Percentiles rank a stretch among this genome's conserved stretches.
These are phyloP conservation scores for Metschnikowia kofuensis DNA, from an alignment of 805 yeast species.

Conservation along the genomic window DNA sequence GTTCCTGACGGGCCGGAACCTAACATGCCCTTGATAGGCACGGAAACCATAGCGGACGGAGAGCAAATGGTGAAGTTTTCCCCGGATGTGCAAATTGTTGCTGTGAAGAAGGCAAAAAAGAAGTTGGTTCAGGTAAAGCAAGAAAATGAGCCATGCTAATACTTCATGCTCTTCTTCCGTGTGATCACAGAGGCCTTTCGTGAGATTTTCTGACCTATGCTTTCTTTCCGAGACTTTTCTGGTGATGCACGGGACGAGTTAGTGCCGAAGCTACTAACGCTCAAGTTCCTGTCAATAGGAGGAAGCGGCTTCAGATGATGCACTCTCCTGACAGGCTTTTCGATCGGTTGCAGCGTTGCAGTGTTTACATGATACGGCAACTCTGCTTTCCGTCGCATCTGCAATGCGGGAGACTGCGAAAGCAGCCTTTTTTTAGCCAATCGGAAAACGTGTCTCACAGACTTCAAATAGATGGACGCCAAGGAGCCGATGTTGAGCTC, in stretches of 20 bases:
- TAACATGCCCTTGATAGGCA: constrained; percentile 63
- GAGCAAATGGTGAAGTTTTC: constrained; percentile 58
- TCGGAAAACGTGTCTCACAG: constrained; percentile 78
- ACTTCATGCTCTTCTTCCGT: constrained; percentile 16
- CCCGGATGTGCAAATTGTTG: constrained; percentile 47
- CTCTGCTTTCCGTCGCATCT: constrained; percentile 18
- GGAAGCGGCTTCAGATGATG: constrained; percentile 11
- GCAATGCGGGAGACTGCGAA: constrained; percentile 45
- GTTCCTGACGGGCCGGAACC: constrained; percentile 72
- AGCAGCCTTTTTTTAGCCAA: constrained; percentile 51
- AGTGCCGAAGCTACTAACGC: constrained; percentile 9
- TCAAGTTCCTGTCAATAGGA: constrained; percentile 5
- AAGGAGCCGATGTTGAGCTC: constrained; percentile 79
- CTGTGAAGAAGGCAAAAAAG: constrained; percentile 15
- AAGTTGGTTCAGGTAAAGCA: neutral
- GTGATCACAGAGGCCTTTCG: constrained; percentile 34
- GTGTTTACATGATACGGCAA: constrained; percentile 8
- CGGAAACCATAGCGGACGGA: constrained; percentile 67
- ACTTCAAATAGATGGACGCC: constrained; percentile 81
- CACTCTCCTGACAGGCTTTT: constrained; percentile 4
- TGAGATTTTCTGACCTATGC: constrained; percentile 31
- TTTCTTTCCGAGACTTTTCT: constrained; percentile 19
- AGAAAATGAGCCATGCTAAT: neutral
- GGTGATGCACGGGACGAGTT: constrained; percentile 3
- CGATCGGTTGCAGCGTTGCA: constrained; percentile 13